Evolutionary conservation across 768 basidiomycete species (phyloP), one percentile per base, ranked within the genome.

Genomic region (Tulasnella sp.): DNA sequence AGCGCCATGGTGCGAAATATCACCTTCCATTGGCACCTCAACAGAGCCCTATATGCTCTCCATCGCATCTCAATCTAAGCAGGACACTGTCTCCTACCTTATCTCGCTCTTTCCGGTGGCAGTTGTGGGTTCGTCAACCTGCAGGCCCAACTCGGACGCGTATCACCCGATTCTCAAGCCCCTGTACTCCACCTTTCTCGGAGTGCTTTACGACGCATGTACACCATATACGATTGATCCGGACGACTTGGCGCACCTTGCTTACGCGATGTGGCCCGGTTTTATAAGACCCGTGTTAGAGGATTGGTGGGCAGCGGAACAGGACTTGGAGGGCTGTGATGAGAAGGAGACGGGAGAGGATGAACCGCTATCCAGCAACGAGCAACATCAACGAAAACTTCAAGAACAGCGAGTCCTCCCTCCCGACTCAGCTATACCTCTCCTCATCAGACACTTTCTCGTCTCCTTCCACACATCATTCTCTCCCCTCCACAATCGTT

Each of bases 251-350:
- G 87, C 88, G 61, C 95, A 94, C 81, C 88, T 95, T 39, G 89
- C 91, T 2, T 90, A 91, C 0, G 91, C 93, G 7, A 87, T 90
- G 29, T 95, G 94, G 93, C 92, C 93, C 0, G 91, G 90, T 2
- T 94, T 93, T 80, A 87, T 91, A 0, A 87, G 90, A 75, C 93
- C 93, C 0, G 82, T 94, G 18, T 82, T 93, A 9, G 88, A 89
- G 74, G 88, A 89, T 42, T 82, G 82, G 81, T 73, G 51, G 42
- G 70, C 70, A 2, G n/a, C 16, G 13, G 39, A 77, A 29, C n/a
- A 70, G 29, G 39, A 1, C 18, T 16, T 20, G 18, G 15, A 44
- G 13, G 69, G 9, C 15, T n/a, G n/a, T 18, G 39, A 18, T 23
- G 37, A 51, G 18, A 42, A 75, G 39, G 73, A 20, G n/a, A 75